Base-by-base conservation (phyloP, 305 asterid species). In the Fraxinus xanthoxyloides region DNA sequence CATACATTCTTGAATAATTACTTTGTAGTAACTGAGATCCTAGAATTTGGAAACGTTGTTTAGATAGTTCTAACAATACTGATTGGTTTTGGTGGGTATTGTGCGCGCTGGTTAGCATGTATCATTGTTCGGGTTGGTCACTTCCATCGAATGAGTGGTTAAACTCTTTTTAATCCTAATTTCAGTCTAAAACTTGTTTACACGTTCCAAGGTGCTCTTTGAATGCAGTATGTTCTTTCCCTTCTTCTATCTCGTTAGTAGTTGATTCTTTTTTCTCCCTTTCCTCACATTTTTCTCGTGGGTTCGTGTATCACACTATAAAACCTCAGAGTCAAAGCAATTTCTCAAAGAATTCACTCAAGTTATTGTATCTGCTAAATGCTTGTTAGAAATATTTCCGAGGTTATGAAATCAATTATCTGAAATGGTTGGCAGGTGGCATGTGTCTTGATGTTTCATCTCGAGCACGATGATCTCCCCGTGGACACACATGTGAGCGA, bases 401-500 rank as follows among this genome's bases (percentile, higher is more conserved):
- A 79, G 21, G 7, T 77, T 46, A 28, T 72, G 82, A 78, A 72
- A 46, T 83, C 75, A 82, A 69, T 76, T 34, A 65, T 48, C 76
- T 85, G 82, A 70, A 79, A 83, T 82, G 85, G 15, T 80, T 90
- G 70, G 82, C 91, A 94, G 98, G 97, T 94, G 81, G 87, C 98
- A 5, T 94, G 98, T 21, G 97, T 94, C 34, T 83, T 94, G 93
- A 87, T 94, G 98, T 93, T 94, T 84, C 88, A 94, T 65, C 91
- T 94, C 79, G 97, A 94, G 77, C 89, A 84, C 72, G 97, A 94
- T 78, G 97, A 94, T 86, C 93, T 94, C 83, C 97, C 98, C 0
- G 97, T 94, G 74, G 98, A 94, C 88, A 93, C 97, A 51, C 98
- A 93, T 67, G 98, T 94, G 88, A 90, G 97, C 84, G 6, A 67